Base-by-base conservation (phyloP, 257 asterid species). In the Gynochthodes officinalis region DNA sequence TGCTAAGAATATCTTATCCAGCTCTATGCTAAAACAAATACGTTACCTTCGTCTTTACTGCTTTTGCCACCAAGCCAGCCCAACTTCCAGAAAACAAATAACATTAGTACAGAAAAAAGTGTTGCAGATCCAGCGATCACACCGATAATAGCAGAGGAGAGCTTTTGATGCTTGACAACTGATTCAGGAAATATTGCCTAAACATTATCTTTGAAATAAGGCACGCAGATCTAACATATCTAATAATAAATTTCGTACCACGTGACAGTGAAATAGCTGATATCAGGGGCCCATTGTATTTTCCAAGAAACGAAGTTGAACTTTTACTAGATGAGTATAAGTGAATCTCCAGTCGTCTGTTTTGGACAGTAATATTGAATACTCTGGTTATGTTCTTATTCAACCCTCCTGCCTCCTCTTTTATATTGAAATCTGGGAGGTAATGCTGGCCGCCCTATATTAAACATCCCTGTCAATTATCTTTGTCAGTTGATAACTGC, bases 241-340 rank as follows among this genome's bases (percentile, higher is more conserved):
- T 37, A 37, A 37, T 37, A 37, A 37, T 37, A 37, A 37, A 37
- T 7, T 37, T 37, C 42, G 35, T 76, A 57, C 77, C 73, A 64
- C 44, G 55, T 40, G 21, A 35, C 27, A 77, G 73, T 33, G 75
- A 59, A 67, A 72, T 77, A 54, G 75, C 71, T 21, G 81, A 77
- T 52, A 72, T 77, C 4, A 77, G 75, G 30, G 78, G 81, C 21
- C 81, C 81, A 18, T 58, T 55, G 53, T n/a, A 18, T 28, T 5
- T 15, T 14, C 21, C 52, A 27, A 35, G 16, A 43, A n/a, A n/a
- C n/a, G n/a, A n/a, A n/a, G 43, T n/a, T 1, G 81, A 55, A 54
- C 81, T 74, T 23, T 77, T 77, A 6, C 74, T 77, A 52, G 64
- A 12, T 65, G 70, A 77, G 55, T 65, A 72, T 28, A 72, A 77